Base-by-base conservation (phyloP, 2,329 filamentous ascomycete genomes). In the Penicillium sp. region DNA sequence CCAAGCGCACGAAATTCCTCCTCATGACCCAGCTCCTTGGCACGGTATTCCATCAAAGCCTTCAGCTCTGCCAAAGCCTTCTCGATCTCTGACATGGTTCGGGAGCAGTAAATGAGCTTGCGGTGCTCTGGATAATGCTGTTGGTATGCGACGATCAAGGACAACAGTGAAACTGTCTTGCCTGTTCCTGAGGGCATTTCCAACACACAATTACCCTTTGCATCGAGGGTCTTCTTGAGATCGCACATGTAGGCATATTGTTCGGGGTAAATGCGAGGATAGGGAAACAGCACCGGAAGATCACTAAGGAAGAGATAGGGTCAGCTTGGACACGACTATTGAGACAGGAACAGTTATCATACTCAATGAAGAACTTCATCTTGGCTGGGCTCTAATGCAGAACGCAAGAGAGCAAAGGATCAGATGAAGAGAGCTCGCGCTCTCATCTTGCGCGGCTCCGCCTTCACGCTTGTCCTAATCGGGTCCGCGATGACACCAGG, bases 81-180 rank as follows among this genome's bases (percentile, higher is more conserved):
- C 72, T 99, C 94, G 67, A 99, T 99, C 77, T 99, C 94, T 35
- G 94, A 99, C 92, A 99, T 99, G 53, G 94, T 99, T 78, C 94
- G 91, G 60, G 94, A 99, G 79, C 94, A 99, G 76, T 99, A 99
- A 52, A 99, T 97, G 47, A 99, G 85, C 75, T 99, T 99, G 52
- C 95, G 83, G 66, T 94, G 90, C 70, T 96, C 91, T 3, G 92
- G 91, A 67, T 93, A 92, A 70, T 92, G 87, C 71, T 94, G 90
- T 74, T 99, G 95, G 68, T 99, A 99, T 39, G 94, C 93, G 54
- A 99, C 86, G 67, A 99, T 99, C 64, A 99, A 83, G 0, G 94
- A 97, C 41, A 99, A 80, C 4, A 99, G 81, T 9, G 94, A 97
- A 26, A 99, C 90, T 0, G 94, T 99, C 79, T 99, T 99, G 58